Evolutionary conservation across 176 grass and related monocot species (phyloP), one percentile per base, ranked within the genome.

Genomic region (Lolium multiflorum): DNA sequence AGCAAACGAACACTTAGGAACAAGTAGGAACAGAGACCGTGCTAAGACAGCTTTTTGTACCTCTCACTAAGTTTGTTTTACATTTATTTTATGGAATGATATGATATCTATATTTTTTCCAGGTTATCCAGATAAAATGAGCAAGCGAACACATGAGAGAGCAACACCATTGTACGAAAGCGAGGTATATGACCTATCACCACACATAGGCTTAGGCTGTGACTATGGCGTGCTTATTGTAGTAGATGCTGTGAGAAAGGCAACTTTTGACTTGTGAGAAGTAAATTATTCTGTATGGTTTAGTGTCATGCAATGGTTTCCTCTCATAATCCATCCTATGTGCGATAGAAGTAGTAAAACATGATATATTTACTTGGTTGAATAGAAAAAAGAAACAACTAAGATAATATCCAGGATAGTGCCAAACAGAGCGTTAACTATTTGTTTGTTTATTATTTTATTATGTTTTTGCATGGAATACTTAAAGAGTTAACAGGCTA

Each of bases 101-200:
- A 48, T 15, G 26, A 64, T 35, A 74, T 20, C 5, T 38, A 14
- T 65, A 46, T 65, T 3, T 66, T 3, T 87, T 48, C 79, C 66
- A 79, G 46, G 47, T 37, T 73, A 73, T n/a, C 22, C 6, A 74
- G 17, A 17, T 59, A 80, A 74, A 22, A 80, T n/a, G 43, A 80
- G 39, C 18, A 63, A 56, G 46, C 28, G 4, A 20, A 74, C 16
- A 49, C 25, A 84, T 31, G 4, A 24, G 0, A 66, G 1, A 66
- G 66, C 9, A 87, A 62, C 12, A 50, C 11, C n/a, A 79, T 56
- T 37, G 55, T 79, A 64, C 17, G 26, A 81, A 81, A 85, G 15
- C 35, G 80, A 24, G 4, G 38, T 58, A 25, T n/a, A 48, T 22
- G 48, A 57, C 17, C 26, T 18, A 81, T 22, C 48, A 82, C 6